Conservation (phyloP, 345 rosid species). For the Cochlearia excelsa region DNA sequence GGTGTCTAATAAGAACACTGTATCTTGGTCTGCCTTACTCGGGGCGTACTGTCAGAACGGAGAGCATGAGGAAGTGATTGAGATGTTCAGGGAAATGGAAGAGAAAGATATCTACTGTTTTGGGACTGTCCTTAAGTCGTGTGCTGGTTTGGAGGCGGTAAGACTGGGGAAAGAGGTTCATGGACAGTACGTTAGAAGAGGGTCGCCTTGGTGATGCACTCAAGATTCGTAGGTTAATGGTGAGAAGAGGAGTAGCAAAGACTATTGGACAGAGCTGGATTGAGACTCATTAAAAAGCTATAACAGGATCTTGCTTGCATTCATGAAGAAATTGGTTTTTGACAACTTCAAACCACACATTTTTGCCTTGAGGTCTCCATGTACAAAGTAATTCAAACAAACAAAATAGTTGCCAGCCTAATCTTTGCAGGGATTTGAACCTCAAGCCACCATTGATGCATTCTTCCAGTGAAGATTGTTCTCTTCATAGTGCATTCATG, state of each 20-base stretch:
- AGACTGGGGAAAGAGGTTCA: conserved; percentile 87
- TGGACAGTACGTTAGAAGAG: conserved; percentile 76
- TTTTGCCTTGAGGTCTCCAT: conserved; percentile 19
- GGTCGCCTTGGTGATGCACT: conserved; percentile 81
- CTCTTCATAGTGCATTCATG: conserved; percentile 62
- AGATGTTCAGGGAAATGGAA: conserved; percentile 55
- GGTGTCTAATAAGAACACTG: conserved; percentile 57
- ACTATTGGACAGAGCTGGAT: conserved; percentile 67
- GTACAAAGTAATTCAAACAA: conserved; percentile 27
- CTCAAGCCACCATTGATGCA: conserved; percentile 28
- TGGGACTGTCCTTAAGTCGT: conserved; percentile 81
- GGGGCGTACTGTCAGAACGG: conserved; percentile 79
- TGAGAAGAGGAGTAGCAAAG: conserved; percentile 57
- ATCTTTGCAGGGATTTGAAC: conserved; percentile 13
- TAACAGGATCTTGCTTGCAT: not conserved
- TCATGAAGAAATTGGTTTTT: not conserved
- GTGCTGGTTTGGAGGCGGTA: conserved; percentile 73
- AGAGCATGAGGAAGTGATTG: conserved; percentile 54
- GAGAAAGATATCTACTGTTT: conserved; percentile 65
- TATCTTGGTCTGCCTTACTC: conserved; percentile 86
- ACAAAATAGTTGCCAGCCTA: not conserved
- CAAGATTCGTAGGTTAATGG: conserved; percentile 63
- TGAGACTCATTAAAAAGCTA: conserved; percentile 36
- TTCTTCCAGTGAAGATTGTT: conserved; percentile 19
- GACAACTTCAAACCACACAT: conserved; percentile 23